phyloP scores from a whole-genome alignment of 805 yeast species.

The Hanseniaspora thailandica region DNA sequence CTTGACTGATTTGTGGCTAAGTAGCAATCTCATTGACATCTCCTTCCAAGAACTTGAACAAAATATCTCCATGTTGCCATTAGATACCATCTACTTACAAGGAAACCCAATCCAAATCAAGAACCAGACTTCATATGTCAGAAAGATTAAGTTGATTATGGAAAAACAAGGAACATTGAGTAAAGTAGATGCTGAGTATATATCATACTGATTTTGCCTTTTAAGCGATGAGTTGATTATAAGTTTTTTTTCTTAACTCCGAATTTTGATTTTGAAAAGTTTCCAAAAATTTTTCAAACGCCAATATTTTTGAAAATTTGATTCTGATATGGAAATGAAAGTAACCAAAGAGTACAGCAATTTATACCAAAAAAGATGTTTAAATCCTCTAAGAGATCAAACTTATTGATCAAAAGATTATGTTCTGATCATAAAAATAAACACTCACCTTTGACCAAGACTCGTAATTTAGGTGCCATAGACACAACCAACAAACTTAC shows the following conservation, averaged over 20 bases:
- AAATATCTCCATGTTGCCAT: slow-evolving; percentile 49
- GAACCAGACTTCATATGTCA: slow-evolving; percentile 71
- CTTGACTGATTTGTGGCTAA: slow-evolving; percentile 92
- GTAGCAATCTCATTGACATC: slow-evolving; percentile 53
- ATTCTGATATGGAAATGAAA: too few relatives aligned
- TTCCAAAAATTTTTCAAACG: too few relatives aligned
- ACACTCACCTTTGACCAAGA: not conserved
- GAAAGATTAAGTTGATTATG: slow-evolving; percentile 63
- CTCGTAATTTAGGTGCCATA: not conserved
- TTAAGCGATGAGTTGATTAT: too few relatives aligned
- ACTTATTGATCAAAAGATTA: not conserved
- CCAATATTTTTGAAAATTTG: too few relatives aligned
- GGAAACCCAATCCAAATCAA: slow-evolving; percentile 74
- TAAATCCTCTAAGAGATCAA: not conserved
- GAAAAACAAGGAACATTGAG: slow-evolving; percentile 46
- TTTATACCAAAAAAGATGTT: not conserved
- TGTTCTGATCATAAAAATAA: not conserved
- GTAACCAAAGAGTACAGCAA: not conserved
- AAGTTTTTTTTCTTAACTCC: too few relatives aligned
- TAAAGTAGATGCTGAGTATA: slow-evolving; percentile 86
- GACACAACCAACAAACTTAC: slow-evolving; percentile 11
- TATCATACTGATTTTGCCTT: slow-evolving; percentile 20
- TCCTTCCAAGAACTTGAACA: slow-evolving; percentile 57
- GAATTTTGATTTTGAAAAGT: too few relatives aligned
- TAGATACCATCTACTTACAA: slow-evolving; percentile 88